Conservation (phyloP, 177 flowering plant genomes). For the Telopea speciosissima region DNA sequence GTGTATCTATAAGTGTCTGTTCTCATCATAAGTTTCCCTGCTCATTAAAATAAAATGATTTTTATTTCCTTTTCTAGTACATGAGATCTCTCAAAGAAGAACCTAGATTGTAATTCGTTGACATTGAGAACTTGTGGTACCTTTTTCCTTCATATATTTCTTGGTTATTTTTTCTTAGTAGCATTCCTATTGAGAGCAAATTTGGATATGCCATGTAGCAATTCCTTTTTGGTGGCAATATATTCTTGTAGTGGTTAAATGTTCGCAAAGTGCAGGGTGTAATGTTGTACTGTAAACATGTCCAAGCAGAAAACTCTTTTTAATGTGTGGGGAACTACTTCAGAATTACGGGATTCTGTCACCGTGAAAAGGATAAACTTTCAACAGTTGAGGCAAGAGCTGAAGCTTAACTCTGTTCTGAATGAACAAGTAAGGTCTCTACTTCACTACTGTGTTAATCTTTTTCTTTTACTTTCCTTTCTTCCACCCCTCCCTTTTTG, state of each 20-base stretch:
- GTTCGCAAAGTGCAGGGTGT: not conserved
- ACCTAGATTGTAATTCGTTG: no score
- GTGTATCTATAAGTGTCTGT: not conserved
- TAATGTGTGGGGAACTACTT: constrained; percentile 55
- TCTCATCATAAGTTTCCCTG: no score
- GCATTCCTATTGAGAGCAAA: not conserved
- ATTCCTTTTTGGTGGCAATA: not conserved
- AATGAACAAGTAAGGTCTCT: constrained; percentile 52
- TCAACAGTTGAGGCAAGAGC: constrained; percentile 55
- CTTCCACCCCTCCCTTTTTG: no score
- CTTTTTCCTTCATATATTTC: not conserved
- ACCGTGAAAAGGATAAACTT: constrained; percentile 51
- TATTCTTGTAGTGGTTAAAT: not conserved
- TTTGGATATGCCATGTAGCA: not conserved
- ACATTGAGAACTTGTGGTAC: not conserved
- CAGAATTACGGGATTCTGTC: constrained; percentile 57
- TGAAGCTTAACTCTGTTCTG: constrained; percentile 53
- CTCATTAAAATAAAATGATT: no score
- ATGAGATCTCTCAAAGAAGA: no score
- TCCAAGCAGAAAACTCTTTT: constrained; percentile 52
- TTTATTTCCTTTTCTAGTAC: no score
- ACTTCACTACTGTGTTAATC: not conserved
- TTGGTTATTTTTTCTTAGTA: not conserved
- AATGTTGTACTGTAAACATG: not conserved
- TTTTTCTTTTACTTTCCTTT: no score